Percentiles rank a stretch among this genome's conserved stretches.
phyloP scores from a whole-genome alignment of 78 protist species.

The Cavenderia fasciculata region DNA sequence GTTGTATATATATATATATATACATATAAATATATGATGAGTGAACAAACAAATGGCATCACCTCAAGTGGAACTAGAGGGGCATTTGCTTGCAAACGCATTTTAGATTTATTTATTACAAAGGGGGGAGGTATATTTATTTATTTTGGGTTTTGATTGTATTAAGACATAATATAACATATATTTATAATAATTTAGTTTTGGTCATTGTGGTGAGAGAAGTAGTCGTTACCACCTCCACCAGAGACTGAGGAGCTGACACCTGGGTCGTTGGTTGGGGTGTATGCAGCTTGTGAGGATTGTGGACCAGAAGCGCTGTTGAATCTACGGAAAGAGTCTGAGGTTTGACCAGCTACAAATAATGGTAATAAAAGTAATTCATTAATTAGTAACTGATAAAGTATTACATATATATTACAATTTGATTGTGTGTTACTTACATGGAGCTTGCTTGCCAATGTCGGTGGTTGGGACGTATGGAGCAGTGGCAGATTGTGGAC shows the following conservation, averaged over 20 bases:
- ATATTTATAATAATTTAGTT: not conserved
- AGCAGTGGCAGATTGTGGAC: conserved; percentile 77
- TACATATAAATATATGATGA: no score
- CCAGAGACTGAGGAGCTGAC: conserved; percentile 33
- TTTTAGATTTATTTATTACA: no score
- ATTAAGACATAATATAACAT: not conserved
- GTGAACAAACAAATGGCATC: no score
- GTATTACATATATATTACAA: not conserved
- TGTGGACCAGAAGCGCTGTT: conserved; percentile 78
- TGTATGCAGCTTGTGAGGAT: conserved; percentile 52
- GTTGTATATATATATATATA: no score
- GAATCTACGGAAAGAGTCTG: conserved; percentile 24
- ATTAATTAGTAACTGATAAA: conserved; percentile 11
- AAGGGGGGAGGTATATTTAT: no score
- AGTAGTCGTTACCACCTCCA: conserved; percentile 72
- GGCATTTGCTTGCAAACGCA: no score
- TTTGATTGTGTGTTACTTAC: no score
- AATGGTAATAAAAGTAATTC: conserved; percentile 1
- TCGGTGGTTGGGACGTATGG: conserved; percentile 65
- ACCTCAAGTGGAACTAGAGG: no score
- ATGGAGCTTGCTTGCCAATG: conserved; percentile 74
- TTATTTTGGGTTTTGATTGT: not conserved
- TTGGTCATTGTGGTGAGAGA: conserved; percentile 61
- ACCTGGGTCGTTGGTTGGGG: conserved; percentile 78
- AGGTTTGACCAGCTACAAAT: conserved; percentile 18